Percentiles rank a stretch among this genome's conserved stretches.
Conservation (phyloP, 2,329 filamentous ascomycete genomes). For the Coleophoma eucalyptorum region DNA sequence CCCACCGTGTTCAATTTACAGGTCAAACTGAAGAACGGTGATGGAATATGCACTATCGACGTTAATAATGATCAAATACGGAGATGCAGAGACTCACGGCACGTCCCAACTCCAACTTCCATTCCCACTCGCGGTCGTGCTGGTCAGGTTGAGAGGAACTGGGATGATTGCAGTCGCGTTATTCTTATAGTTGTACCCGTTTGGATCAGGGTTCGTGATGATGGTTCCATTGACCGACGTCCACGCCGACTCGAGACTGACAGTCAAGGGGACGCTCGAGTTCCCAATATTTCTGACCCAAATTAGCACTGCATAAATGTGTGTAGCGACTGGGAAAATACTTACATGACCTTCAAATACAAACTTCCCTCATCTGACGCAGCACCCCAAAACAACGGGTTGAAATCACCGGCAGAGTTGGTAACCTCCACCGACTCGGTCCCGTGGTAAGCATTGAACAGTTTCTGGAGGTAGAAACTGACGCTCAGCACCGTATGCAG, state of each 20-base stretch:
- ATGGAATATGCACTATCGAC: conserved; percentile 11
- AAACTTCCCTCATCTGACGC: conserved; percentile 12
- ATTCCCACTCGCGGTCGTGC: conserved; percentile 1
- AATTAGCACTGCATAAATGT: background rate
- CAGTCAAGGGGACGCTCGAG: conserved; percentile 6
- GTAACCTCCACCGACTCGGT: conserved; percentile 16
- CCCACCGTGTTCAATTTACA: background rate
- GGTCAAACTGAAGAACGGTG: conserved; percentile 15
- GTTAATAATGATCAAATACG: background rate
- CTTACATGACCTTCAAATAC: conserved; percentile 18
- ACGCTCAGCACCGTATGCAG: conserved; percentile 13
- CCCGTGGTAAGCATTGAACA: conserved; percentile 19
- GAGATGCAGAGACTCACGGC: conserved; percentile 9
- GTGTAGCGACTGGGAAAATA: background rate
- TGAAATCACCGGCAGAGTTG: conserved; percentile 12
- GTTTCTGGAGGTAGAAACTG: conserved; percentile 21
- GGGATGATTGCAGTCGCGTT: conserved; percentile 13
- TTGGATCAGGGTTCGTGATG: conserved; percentile 11
- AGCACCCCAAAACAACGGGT: conserved; percentile 29
- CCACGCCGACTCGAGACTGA: conserved; percentile 11
- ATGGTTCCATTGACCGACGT: conserved; percentile 15
- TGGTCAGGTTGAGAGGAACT: conserved; percentile 11
- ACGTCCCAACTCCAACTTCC: conserved; percentile 15
- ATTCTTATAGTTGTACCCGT: conserved; percentile 17
- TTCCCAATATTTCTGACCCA: conserved; percentile 11